Base-by-base conservation (phyloP, 768 basidiomycete genomes). In the Floccularia luteovirens region DNA sequence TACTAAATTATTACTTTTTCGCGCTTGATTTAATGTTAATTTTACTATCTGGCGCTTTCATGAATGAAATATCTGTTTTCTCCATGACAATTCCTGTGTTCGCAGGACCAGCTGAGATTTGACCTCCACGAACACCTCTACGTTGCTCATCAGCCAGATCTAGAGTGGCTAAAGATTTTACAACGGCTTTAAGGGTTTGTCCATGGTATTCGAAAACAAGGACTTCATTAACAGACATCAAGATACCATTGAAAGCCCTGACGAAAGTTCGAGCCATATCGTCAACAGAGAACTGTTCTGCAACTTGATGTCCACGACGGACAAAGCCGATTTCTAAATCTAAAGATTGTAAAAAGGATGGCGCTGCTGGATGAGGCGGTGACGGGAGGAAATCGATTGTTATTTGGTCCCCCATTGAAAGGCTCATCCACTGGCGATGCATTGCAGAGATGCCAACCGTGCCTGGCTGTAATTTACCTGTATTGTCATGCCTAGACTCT, bases 11-110 rank as follows among this genome's bases (percentile, higher is more conserved):
- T 46, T 36, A 91, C 90, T 87, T 89, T 60, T 86, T 96, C 2
- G 86, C 79, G 48, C 87, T 91, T 21, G 89, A 82, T 64, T 92
- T 97, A 54, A 99, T 69, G 64, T 86, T 93, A 60, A 99, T 90
- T 4, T 69, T 56, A 52, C 84, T 90, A 31, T 77, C 70, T 0
- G 82, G 70, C 1, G 86, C 88, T 60, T 94, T 96, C 62, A 91
- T 66, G 60, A 96, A 77, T 1, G 79, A 88, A 22, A 98, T 66
- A 48, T 96, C 92, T n/a, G 91, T 94, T 59, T 85, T 85, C 43
- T 85, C 82, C 75, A 93, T 91, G 32, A 93, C 44, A 22, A 97
- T 74, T 13, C 92, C 93, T 44, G 77, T 75, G 32, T 63, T 43
- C 22, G 58, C 50, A 22, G 55, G 49, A 42, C 54, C 48, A 36